Conservation (phyloP, 345 rosid genomes). For the Citrus mangshanensis region DNA sequence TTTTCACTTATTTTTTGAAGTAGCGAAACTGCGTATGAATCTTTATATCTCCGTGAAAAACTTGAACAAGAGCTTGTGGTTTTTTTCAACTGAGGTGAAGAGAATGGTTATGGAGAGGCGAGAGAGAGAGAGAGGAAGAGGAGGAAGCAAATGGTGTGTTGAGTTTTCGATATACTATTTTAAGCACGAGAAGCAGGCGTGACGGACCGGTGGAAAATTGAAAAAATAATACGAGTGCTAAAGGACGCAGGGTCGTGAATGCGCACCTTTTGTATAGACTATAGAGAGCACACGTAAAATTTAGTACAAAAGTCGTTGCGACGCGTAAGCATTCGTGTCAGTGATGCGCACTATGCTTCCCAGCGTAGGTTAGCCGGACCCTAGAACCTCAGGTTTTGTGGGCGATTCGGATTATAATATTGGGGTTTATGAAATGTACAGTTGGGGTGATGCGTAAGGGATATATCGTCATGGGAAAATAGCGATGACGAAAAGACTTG, state of each 20-base stretch:
- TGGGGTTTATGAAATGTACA: background rate
- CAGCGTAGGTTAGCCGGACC: background rate
- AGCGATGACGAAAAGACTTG: background rate
- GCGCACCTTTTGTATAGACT: conserved; percentile 15
- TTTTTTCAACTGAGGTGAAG: background rate
- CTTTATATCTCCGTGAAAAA: background rate
- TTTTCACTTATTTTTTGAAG: no score
- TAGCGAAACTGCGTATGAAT: background rate
- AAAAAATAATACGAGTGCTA: background rate
- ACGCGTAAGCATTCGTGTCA: conserved; percentile 15
- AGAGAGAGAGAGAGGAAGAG: background rate
- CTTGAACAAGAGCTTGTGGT: background rate
- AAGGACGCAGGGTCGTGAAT: conserved; percentile 2
- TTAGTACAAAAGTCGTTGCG: conserved; percentile 5
- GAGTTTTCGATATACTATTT: background rate
- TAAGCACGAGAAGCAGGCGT: background rate
- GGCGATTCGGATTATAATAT: background rate
- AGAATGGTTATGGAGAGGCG: background rate
- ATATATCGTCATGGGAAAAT: background rate
- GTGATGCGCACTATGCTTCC: background rate
- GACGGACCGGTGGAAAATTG: conserved; percentile 17
- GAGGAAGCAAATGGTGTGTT: background rate
- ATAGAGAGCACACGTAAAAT: conserved; percentile 11
- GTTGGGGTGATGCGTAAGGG: no score
- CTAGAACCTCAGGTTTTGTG: background rate